Evolutionary conservation across 23 red algal species (phyloP).

Genomic region (Gracilariopsis chorda): DNA sequence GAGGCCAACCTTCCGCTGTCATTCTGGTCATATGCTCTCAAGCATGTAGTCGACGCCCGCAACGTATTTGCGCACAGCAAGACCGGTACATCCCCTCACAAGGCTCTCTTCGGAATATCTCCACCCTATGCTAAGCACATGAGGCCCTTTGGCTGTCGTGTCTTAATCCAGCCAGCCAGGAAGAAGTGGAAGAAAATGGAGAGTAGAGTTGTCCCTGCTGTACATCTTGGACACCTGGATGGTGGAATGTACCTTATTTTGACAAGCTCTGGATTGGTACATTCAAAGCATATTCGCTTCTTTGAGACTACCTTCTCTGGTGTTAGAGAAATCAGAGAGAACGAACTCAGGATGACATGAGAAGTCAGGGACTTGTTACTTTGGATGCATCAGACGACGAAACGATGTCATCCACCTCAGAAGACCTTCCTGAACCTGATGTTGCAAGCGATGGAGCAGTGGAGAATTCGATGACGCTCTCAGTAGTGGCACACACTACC

Average conservation of each 20-base stretch:
- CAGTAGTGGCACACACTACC: not conserved
- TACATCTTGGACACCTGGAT: not conserved
- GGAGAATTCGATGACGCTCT: not conserved
- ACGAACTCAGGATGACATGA: not conserved
- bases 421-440: not conserved
- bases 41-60: not conserved
- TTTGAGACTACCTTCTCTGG: not conserved
- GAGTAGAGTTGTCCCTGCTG: not conserved
- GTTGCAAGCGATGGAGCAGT: not conserved
- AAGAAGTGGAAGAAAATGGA: not conserved
- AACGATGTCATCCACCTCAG: not conserved
- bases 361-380: not conserved
- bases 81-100: not conserved
- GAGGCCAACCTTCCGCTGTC: not conserved
- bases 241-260: not conserved
- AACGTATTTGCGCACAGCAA: not conserved
- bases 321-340: not conserved
- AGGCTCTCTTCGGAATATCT: not conserved
- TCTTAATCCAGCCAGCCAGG: not conserved
- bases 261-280: not conserved
- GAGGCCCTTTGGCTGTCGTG: not conserved
- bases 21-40: not conserved
- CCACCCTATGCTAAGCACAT: not conserved
- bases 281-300: conserved; percentile 15
- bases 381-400: not conserved